Evolutionary conservation across 495 filamentous ascomycete genomes (phyloP).

Genomic region (Xylaria palmicola): DNA sequence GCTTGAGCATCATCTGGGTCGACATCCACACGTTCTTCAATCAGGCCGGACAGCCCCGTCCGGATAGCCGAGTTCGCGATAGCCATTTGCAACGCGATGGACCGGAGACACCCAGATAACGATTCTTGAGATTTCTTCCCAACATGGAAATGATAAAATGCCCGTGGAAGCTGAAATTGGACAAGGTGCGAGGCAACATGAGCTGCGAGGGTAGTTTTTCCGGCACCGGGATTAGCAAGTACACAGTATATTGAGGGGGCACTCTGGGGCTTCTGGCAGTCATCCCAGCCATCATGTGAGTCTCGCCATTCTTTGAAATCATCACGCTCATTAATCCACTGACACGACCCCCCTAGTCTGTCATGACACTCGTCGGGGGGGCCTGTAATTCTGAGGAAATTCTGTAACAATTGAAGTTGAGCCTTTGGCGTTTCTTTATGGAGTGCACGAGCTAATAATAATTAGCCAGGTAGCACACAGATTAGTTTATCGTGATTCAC

Average conservation of each 20-base stretch:
- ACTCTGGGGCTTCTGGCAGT: neutral
- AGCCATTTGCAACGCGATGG: neutral
- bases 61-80: neutral
- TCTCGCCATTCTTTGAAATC: neutral
- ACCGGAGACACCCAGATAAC: neutral
- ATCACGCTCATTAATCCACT: neutral
- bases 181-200: neutral
- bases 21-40: neutral
- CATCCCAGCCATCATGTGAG: neutral
- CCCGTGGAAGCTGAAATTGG: neutral
- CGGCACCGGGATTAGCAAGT: neutral
- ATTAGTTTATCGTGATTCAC: neutral
- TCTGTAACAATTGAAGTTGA: neutral
- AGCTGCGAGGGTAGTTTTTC: neutral
- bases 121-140: neutral
- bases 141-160: neutral
- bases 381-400: neutral
- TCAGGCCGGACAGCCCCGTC: neutral
- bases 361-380: neutral
- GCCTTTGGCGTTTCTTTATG: neutral
- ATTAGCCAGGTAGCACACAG: neutral
- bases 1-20: neutral
- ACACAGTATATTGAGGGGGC: neutral
- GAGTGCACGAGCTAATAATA: neutral
- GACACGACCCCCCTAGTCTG: neutral